Evolutionary conservation across 2,329 filamentous ascomycete genomes (phyloP), one percentile per base, ranked within the genome.

Genomic region (Sporothrix mexicana): DNA sequence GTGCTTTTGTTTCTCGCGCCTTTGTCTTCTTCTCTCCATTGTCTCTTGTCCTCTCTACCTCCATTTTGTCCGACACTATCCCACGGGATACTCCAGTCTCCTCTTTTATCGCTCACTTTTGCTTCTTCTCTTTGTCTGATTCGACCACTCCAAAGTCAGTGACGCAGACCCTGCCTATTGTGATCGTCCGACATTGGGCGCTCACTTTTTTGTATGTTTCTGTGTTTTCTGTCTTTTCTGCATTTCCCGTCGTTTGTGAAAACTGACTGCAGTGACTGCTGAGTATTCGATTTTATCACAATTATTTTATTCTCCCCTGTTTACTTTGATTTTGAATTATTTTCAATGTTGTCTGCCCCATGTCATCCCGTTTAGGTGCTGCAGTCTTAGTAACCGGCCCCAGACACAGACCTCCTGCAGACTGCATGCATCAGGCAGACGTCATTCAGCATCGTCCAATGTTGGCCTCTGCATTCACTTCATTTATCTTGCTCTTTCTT

Each of bases 391-490:
- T n/a, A 10, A 66, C 2, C n/a, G 7, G n/a, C 59, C 36, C 59
- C 12, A 64, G 7, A 6, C 17, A 64, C 30, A 43, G 59, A 23
- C 62, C n/a, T 12, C 15, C 12, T 47, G 23, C 23, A 67, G 64
- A 45, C 3, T 51, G 64, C 23, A 49, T 51, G 45, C 45, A 67
- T 67, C 23, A 67, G 64, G 41, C 41, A 66, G 62, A 67, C 64
- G 45, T 30, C 45, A 49, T 67, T 67, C 36, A 9, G 30, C 30
- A 7, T 36, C 30, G 30, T 36, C 30, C 30, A 36, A 36, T 30
- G 3, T 36, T 36, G 3, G 30, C 30, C 30, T 36, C 30, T 36
- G 30, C 30, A 36, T 36, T 5, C 30, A 36, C 30, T 6, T 5
- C 5, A 36, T 36, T 36, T 36, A 5, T 36, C n/a, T 36, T 36